Conservation (phyloP, 257 asterid genomes). For the Galeopsis tetrahit region DNA sequence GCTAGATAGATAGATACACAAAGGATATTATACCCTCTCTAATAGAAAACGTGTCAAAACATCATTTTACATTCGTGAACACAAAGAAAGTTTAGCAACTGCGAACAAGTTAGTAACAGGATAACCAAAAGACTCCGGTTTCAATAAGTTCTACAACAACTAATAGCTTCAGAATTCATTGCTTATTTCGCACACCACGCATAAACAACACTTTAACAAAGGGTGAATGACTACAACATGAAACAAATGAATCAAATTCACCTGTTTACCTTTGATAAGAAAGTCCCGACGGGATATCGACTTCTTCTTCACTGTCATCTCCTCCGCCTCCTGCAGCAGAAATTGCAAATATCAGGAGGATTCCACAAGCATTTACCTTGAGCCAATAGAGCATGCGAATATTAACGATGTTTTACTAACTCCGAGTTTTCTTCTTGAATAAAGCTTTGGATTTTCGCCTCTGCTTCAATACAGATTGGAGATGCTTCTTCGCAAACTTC, state of each 20-base stretch:
- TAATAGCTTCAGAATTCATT: not conserved
- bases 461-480: conserved; percentile 70
- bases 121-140: conserved; percentile 8
- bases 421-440: conserved; percentile 64
- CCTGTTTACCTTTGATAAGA: conserved; percentile 73
- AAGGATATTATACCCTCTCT: not conserved
- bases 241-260: conserved; percentile 49
- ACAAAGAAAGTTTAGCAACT: not conserved
- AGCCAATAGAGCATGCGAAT: not conserved
- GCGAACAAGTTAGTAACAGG: not conserved
- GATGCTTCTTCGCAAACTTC: conserved; percentile 93
- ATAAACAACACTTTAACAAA: not conserved
- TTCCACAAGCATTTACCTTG: conserved; percentile 11
- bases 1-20: not conserved
- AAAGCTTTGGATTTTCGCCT: conserved; percentile 75
- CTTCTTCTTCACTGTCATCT: conserved; percentile 43
- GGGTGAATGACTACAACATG: conserved; percentile 16
- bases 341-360: conserved; percentile 25
- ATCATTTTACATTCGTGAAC: conserved; percentile 11
- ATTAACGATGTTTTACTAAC: conserved; percentile 39
- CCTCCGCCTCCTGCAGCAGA: conserved; percentile 57
- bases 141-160: conserved; percentile 9
- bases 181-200: not conserved
- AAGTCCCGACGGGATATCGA: conserved; percentile 33
- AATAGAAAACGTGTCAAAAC: not conserved